These are phyloP conservation scores for Wallacemonas sp. DNA, from an alignment of 208 protist genomes.

Conservation along the genomic window DNA sequence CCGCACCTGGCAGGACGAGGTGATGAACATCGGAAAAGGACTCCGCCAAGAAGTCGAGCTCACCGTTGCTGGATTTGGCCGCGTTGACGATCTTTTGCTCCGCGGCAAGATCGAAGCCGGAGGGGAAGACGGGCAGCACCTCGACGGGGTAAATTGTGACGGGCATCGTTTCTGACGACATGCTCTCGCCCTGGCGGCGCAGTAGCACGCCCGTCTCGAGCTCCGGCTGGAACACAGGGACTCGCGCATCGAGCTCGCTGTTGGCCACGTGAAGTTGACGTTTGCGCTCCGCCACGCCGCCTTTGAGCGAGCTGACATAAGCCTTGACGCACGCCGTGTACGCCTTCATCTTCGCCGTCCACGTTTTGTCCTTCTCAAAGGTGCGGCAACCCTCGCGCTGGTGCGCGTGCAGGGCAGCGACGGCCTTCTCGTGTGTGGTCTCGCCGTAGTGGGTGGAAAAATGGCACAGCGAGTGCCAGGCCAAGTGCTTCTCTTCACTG, in stretches of 20 bases:
- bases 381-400: slow-evolving; percentile 20
- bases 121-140: slow-evolving; percentile 72
- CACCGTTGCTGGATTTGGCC: slow-evolving; percentile 13
- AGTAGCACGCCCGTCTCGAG: slow-evolving; percentile 43
- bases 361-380: slow-evolving; percentile 17
- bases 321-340: slow-evolving; percentile 40
- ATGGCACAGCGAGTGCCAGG: slow-evolving; percentile 67
- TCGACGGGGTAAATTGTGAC: slow-evolving; percentile 69
- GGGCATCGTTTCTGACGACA: slow-evolving; percentile 23
- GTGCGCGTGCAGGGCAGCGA: slow-evolving; percentile 27
- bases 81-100: slow-evolving; percentile 16
- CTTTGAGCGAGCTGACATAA: slow-evolving; percentile 29
- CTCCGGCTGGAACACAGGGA: slow-evolving; percentile 51
- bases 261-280: slow-evolving; percentile 61
- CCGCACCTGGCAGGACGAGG: slow-evolving; percentile 58
- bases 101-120: slow-evolving; percentile 37
- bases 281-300: slow-evolving; percentile 46
- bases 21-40: slow-evolving; percentile 48
- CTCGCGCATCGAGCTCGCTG: slow-evolving; percentile 53
- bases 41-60: slow-evolving; percentile 59
- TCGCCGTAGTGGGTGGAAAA: slow-evolving; percentile 69
- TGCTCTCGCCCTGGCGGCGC: slow-evolving; percentile 38
- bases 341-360: slow-evolving; percentile 24
- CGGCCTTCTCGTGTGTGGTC: slow-evolving; percentile 16
- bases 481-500: slow-evolving; percentile 50